Percentiles rank a stretch among this genome's conserved stretches.
Evolutionary conservation across 2,329 filamentous ascomycete genomes (phyloP).

Genomic region (Paecilomyces dactylethromorphus): DNA sequence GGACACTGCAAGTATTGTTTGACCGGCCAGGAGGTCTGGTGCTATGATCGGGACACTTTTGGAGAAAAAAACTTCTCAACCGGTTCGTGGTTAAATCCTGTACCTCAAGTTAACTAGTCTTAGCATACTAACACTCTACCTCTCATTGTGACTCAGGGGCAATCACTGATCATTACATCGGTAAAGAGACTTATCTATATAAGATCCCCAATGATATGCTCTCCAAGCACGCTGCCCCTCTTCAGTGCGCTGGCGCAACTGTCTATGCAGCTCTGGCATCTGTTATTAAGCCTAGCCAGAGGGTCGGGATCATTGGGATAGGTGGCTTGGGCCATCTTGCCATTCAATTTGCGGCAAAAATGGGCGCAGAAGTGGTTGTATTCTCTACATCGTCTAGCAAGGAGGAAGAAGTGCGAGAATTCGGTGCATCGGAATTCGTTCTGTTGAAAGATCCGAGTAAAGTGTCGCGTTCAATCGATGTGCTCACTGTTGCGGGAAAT

Average conservation of each 20-base stretch:
- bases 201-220: not conserved
- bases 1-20: constrained; percentile 31
- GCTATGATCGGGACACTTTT: not conserved
- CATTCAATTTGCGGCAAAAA: not conserved
- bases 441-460: no score
- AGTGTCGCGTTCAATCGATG: no score
- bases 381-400: not conserved
- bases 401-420: not conserved
- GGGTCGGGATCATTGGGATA: not conserved
- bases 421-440: not conserved
- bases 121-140: no score
- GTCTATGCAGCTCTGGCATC: not conserved
- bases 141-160: no score
- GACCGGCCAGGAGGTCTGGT: constrained; percentile 8
- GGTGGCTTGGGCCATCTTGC: not conserved
- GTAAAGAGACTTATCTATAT: not conserved
- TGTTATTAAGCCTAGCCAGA: not conserved
- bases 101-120: no score
- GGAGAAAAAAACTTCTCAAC: not conserved
- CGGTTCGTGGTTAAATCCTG: no score
- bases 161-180: no score
- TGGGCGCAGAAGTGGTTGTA: not conserved
- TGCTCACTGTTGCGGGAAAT: no score
- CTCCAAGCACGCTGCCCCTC: not conserved
- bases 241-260: not conserved